These are phyloP conservation scores for Cronartium ribicola DNA, from an alignment of 1,284 basidiomycete genomes.

Conservation along the genomic window DNA sequence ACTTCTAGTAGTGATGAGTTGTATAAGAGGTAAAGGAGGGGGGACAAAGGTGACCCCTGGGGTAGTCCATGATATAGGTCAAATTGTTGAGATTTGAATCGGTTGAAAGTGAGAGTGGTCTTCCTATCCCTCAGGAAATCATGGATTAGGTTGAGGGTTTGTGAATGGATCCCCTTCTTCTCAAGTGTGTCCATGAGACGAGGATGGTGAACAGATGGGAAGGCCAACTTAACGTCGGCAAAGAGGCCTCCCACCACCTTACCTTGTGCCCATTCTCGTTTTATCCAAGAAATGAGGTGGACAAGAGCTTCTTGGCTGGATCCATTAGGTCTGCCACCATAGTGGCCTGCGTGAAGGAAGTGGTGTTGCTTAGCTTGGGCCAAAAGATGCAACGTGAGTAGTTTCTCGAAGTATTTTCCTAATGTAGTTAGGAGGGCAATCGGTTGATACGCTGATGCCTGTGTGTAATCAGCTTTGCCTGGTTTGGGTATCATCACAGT, in stretches of 20 bases:
- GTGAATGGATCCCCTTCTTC: neutral
- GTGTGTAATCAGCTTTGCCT: neutral
- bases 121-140: neutral
- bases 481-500: constrained; percentile 5
- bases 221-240: neutral
- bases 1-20: constrained; percentile 2
- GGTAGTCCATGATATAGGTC: neutral
- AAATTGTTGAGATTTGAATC: neutral
- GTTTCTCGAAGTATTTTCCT: neutral
- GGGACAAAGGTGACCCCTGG: neutral
- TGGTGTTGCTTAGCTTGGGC: no score
- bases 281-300: neutral
- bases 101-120: neutral
- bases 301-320: neutral
- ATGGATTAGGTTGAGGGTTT: neutral
- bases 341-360: neutral
- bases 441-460: neutral
- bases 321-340: neutral
- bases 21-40: constrained; percentile 1
- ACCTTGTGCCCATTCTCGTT: neutral
- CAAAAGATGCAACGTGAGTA: neutral
- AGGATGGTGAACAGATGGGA: neutral
- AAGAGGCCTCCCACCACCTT: neutral
- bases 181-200: neutral
- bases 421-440: constrained; percentile 16